Evolutionary conservation across 352 stramenopile species (phyloP).

Genomic region (Pythium monospermum): DNA sequence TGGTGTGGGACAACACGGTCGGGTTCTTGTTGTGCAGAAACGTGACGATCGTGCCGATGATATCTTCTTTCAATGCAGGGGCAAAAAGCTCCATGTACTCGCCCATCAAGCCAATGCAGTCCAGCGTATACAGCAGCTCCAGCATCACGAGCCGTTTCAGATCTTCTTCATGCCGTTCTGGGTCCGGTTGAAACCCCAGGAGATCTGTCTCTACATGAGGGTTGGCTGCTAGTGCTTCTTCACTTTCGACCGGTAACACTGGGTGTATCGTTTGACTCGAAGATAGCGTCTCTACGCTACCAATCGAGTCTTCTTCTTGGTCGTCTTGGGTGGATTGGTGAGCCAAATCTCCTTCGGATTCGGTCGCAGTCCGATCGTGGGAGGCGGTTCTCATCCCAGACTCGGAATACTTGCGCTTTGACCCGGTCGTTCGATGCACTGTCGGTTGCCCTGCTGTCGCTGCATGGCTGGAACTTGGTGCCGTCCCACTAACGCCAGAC

Average conservation of each 20-base stretch:
- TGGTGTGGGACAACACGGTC: conserved; percentile 68
- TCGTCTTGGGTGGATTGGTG: background rate
- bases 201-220: no score
- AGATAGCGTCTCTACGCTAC: no score
- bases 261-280: no score
- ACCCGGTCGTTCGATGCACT: background rate
- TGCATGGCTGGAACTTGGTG: background rate
- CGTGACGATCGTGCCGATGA: conserved; percentile 74
- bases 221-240: no score
- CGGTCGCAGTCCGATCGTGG: background rate
- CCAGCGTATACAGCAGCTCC: conserved; percentile 75
- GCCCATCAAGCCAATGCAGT: conserved; percentile 79
- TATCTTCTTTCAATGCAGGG: conserved; percentile 77
- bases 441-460: background rate
- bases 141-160: conserved; percentile 76
- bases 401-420: conserved; percentile 21
- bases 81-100: conserved; percentile 85
- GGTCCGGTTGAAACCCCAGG: conserved; percentile 23
- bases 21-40: conserved; percentile 84
- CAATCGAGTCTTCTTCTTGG: background rate
- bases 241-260: no score
- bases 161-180: conserved; percentile 67
- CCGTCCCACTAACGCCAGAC: background rate
- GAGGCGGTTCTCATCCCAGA: conserved; percentile 1
- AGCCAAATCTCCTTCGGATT: background rate